Conservation (phyloP, 1,139 yeast species). For the Suhomyces bolitotheri region DNA sequence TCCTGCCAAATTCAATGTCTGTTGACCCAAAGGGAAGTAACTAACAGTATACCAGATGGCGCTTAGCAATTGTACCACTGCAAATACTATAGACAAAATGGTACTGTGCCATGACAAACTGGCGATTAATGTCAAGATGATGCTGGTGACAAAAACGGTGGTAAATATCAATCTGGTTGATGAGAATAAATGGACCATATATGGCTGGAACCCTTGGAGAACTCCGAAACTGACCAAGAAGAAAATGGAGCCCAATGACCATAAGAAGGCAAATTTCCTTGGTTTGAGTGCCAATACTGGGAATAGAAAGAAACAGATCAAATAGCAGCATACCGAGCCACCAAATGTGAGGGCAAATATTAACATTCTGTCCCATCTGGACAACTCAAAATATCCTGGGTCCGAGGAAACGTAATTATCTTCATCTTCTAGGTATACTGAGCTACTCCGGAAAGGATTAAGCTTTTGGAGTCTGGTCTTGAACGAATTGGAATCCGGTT, state of each 20-base stretch:
- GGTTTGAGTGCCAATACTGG: conserved; percentile 59
- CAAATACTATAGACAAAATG: conserved; percentile 51
- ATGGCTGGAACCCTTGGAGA: conserved; percentile 53
- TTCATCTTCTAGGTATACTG: conserved; percentile 44
- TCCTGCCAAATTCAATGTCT: conserved; percentile 54
- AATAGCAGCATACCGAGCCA: conserved; percentile 55
- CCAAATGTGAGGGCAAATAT: conserved; percentile 56
- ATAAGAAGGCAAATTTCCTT: conserved; percentile 56
- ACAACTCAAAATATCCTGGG: conserved; percentile 50
- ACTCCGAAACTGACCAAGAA: conserved; percentile 60
- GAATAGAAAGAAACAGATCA: conserved; percentile 55
- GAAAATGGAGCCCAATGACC: conserved; percentile 62
- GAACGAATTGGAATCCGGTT: conserved; percentile 27
- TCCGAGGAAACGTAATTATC: conserved; percentile 47
- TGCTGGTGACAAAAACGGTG: conserved; percentile 48
- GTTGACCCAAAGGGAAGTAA: conserved; percentile 63
- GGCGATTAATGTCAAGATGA: conserved; percentile 49
- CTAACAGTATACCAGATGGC: conserved; percentile 61
- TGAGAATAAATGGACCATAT: conserved; percentile 49
- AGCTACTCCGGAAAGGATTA: conserved; percentile 42
- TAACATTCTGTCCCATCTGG: conserved; percentile 60
- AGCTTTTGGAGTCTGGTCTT: conserved; percentile 33
- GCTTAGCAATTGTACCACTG: conserved; percentile 50
- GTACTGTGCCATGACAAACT: conserved; percentile 49
- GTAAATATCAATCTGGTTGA: conserved; percentile 55